Conservation (phyloP, 1,139 yeast genomes). For the Meyerozyma sp. region DNA sequence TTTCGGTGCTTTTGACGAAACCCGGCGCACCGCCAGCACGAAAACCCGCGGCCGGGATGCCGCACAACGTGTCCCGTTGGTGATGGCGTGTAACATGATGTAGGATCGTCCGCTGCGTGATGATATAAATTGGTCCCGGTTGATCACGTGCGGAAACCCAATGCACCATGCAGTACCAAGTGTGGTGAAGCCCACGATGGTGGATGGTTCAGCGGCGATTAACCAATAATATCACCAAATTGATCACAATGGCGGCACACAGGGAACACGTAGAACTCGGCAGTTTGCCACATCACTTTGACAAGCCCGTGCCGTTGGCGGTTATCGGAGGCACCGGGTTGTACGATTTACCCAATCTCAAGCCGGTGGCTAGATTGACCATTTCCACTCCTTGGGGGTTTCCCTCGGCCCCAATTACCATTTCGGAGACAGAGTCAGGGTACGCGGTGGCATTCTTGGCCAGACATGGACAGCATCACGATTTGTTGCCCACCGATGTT, state of each 20-base stretch:
- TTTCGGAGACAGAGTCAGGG: constrained; percentile 68
- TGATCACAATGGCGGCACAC: constrained; percentile 28
- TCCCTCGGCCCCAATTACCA: constrained; percentile 91
- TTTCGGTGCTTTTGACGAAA: background rate
- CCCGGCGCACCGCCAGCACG: background rate
- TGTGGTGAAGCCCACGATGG: background rate
- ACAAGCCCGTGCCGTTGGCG: constrained; percentile 60
- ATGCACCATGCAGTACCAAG: too few species aligned
- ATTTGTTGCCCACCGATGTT: constrained; percentile 84
- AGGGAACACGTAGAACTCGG: constrained; percentile 24
- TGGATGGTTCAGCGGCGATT: background rate
- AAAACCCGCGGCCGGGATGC: background rate
- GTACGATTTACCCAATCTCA: constrained; percentile 74
- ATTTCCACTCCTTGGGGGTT: constrained; percentile 95
- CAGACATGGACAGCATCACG: constrained; percentile 90
- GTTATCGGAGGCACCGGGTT: constrained; percentile 98
- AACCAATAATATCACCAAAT: constrained; percentile 1
- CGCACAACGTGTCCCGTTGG: background rate
- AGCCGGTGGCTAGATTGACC: constrained; percentile 79
- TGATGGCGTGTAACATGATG: background rate
- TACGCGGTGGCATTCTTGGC: constrained; percentile 91
- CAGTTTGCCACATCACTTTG: constrained; percentile 35
- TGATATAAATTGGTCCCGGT: background rate
- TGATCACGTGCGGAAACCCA: background rate
- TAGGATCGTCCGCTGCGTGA: background rate